Conservation (phyloP, 768 basidiomycete genomes). For the Termitomyces sp. region DNA sequence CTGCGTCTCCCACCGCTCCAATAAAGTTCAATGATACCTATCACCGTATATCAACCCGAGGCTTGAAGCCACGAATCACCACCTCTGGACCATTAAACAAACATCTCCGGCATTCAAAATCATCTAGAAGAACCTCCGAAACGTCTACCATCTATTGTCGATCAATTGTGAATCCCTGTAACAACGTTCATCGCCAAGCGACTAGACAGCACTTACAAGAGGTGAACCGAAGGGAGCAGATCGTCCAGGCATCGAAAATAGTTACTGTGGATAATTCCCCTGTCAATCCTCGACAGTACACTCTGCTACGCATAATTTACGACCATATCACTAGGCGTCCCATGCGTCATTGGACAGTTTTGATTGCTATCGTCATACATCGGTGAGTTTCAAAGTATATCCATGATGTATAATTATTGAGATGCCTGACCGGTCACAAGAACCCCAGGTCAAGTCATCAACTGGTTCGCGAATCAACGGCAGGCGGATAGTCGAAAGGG, state of each 20-base stretch:
- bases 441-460: constrained; percentile 59
- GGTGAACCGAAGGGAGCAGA: constrained; percentile 27
- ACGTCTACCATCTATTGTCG: not conserved
- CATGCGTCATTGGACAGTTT: constrained; percentile 55
- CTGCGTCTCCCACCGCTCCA: not conserved
- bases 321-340: constrained; percentile 67
- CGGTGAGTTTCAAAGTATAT: constrained; percentile 34
- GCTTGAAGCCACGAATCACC: not conserved
- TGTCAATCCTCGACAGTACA: constrained; percentile 51
- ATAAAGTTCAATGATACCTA: not conserved
- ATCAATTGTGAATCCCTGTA: not conserved
- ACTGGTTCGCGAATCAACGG: constrained; percentile 67
- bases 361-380: constrained; percentile 54
- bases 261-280: constrained; percentile 51
- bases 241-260: constrained; percentile 36
- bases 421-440: constrained; percentile 22
- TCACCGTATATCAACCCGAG: not conserved
- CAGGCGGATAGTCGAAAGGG: constrained; percentile 20
- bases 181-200: constrained; percentile 13
- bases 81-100: not conserved
- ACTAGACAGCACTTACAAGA: constrained; percentile 24
- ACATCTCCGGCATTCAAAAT: constrained; percentile 7
- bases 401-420: not conserved
- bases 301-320: constrained; percentile 60
- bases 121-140: not conserved